Evolutionary conservation across 2,329 filamentous ascomycete species (phyloP), one percentile per base, ranked within the genome.

Genomic region (Cyanodermella asteris): DNA sequence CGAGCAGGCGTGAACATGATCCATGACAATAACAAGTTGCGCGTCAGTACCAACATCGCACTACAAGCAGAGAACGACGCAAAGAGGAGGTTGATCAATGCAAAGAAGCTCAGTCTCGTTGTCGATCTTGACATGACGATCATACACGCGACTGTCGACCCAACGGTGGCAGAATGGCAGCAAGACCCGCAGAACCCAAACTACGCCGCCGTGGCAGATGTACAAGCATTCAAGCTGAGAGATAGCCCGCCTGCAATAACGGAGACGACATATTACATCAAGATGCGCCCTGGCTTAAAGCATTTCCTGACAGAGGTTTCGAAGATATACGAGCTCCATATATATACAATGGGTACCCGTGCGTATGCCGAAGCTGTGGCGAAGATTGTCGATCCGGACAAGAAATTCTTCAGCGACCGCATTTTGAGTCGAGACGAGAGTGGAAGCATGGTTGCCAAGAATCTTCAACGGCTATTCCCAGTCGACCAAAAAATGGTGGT

Each of bases 401-500:
- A 72, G 34, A 82, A 73, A 43, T 67, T 91, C 7, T 97, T 97
- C 45, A 84, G 77, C 19, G 82, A 93, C 47, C 70, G 87, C 28
- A 82, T 97, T 39, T 75, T 97, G 41, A 94, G 84, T 48, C 74
- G 87, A 40, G 84, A 94, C 45, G 87, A 97, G 51, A 97, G 90
- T 44, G 84, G 84, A 27, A 93, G 75, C 45, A 71, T 94, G 46
- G 77, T 73, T 3, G 71, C 75, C 30, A 97, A 97, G 59, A 87
- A 72, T 36, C 55, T 97, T 16, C 76, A 87, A 42, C 68, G 87
- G 6, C 51, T 97, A 9, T 97, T 97, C 46, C 87, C 90, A 5
- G 78, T 91, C 31, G 90, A 90, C 49, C 94, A 84, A 5, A 84
- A 91, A 49, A 97, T 97, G 87, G 90, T 93, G 1, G 82, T 93